Percentiles rank a stretch among this genome's conserved stretches.
phyloP scores from a whole-genome alignment of 2,329 filamentous ascomycete genomes.

The Xylaria sp. region DNA sequence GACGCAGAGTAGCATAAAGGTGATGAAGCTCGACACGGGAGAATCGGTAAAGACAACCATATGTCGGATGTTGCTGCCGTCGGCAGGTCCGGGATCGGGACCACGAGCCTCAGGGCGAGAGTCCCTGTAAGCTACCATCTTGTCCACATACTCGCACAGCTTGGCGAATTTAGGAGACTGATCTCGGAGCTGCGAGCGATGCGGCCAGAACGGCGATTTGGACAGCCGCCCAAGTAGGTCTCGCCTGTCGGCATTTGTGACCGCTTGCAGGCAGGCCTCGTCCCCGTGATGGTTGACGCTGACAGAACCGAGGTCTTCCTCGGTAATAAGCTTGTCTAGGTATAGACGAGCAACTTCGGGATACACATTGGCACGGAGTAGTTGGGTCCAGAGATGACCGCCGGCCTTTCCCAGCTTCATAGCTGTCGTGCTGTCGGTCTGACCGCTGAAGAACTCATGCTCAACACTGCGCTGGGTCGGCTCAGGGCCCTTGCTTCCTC shows the following conservation, averaged over 20 bases:
- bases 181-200: neutral
- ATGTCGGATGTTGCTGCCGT: too few relatives aligned
- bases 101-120: neutral
- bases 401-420: conserved; percentile 1
- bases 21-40: too few relatives aligned
- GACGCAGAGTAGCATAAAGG: too few relatives aligned
- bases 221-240: neutral
- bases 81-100: conserved; percentile 1
- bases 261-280: neutral
- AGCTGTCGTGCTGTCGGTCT: neutral
- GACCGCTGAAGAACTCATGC: neutral
- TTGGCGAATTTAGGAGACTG: conserved; percentile 1
- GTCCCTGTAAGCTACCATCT: conserved; percentile 2
- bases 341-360: conserved; percentile 1
- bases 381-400: conserved; percentile 7
- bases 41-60: too few relatives aligned
- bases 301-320: neutral
- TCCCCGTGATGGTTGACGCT: conserved; percentile 1
- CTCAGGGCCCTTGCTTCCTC: neutral
- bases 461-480: conserved; percentile 5
- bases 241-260: neutral
- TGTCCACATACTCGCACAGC: conserved; percentile 1
- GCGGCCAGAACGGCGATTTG: conserved; percentile 4
- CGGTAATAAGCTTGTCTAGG: neutral
- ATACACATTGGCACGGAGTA: conserved; percentile 6